These are phyloP conservation scores for Alternaria incomplexa DNA, from an alignment of 2,329 filamentous ascomycete species.

Conservation along the genomic window DNA sequence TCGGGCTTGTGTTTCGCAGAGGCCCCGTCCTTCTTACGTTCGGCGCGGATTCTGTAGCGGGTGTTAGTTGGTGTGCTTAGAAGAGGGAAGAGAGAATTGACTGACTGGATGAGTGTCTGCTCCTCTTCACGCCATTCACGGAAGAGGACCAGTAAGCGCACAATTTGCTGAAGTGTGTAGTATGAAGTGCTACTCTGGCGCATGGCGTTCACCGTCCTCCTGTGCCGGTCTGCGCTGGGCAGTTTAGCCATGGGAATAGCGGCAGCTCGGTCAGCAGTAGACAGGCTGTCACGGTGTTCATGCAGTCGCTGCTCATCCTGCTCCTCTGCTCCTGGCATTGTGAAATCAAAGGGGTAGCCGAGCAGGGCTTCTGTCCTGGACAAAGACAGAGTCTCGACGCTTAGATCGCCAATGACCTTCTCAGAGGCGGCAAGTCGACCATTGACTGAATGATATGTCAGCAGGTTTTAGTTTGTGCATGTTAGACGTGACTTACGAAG, in stretches of 20 bases:
- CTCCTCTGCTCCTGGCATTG: constrained; percentile 29
- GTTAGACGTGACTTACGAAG: constrained; percentile 68
- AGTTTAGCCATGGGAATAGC: constrained; percentile 27
- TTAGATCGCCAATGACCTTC: constrained; percentile 59
- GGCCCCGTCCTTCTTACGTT: constrained; percentile 15
- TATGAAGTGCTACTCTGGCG: constrained; percentile 43
- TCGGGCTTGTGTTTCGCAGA: constrained; percentile 22
- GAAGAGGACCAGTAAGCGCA: constrained; percentile 52
- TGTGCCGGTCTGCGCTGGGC: constrained; percentile 28
- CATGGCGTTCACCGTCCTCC: constrained; percentile 25
- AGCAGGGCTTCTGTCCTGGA: constrained; percentile 51
- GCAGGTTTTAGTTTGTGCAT: constrained; percentile 9
- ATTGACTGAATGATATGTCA: constrained; percentile 39
- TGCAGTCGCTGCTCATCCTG: constrained; percentile 33
- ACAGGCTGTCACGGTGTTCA: constrained; percentile 26
- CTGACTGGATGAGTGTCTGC: constrained; percentile 45
- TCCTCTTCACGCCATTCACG: constrained; percentile 53
- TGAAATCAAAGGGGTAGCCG: constrained; percentile 48
- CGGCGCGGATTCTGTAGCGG: constrained; percentile 13
- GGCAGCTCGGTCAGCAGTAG: constrained; percentile 22
- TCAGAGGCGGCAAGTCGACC: constrained; percentile 63
- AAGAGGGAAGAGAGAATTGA: not conserved
- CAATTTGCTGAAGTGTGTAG: constrained; percentile 52
- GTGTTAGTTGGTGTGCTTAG: constrained; percentile 7
- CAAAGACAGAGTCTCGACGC: constrained; percentile 54